Evolutionary conservation across 331 rosid species (phyloP), one percentile per base, ranked within the genome.

Genomic region (Saraca asoca): DNA sequence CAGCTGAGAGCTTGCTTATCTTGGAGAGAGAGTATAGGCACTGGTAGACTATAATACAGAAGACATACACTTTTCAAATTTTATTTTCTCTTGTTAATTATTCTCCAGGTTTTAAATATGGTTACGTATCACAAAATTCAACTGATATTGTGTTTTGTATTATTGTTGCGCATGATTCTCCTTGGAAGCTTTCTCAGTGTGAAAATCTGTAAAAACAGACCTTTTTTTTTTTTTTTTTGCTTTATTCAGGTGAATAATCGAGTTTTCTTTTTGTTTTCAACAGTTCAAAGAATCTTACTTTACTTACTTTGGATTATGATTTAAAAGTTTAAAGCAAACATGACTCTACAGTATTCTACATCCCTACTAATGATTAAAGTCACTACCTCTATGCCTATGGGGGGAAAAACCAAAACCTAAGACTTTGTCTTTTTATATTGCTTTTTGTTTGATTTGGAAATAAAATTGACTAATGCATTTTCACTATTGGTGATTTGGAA

Each of bases 1-100:
- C 87, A 82, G 69, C 85, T 94, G 19, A 85, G 90, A 54, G 84
- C 97, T 51, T 94, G 99, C 51, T 95, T 94, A 75, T 82, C 95
- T 58, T 94, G 99, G 99, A 91, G 97, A 82, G 87, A 90, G 12
- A 85, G 14, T 58, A 71, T 83, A 7, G 91, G 95, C 58, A 88
- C 81, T 52, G 7, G 49, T 12, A 44, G 5, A 39, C 11, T 39
- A 8, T 39, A 1, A 39, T 39, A 39, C 2, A 1, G 41, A 3
- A 37, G 7, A 12, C 7, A 58, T 3, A 35, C 7, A 0, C 6
- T 2, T 7, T 0, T 45, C 5, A 18, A 9, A 43, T 54, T 15
- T 9, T 73, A 62, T 19, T 4, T 7, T 13, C 34, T 57, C 20
- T 34, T 54, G 48, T 66, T 56, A 24, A 24, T 24, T 24, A 1